These are phyloP conservation scores for Hypoxylon sp. DNA, from an alignment of 2,329 filamentous ascomycete genomes.

Conservation along the genomic window DNA sequence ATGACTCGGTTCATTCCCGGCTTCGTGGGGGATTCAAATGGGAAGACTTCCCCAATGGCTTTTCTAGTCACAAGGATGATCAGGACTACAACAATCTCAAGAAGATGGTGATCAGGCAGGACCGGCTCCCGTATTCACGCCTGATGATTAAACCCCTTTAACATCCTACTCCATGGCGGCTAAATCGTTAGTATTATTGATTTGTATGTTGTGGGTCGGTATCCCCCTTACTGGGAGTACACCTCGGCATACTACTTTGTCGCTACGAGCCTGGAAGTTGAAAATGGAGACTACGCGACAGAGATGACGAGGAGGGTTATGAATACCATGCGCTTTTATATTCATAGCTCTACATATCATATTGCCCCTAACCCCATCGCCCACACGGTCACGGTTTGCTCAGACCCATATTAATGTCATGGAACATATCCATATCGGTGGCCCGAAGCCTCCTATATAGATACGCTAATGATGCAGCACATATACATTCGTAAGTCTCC, in stretches of 20 bases:
- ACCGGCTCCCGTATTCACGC: constrained; percentile 57
- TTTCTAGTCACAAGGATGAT: neutral
- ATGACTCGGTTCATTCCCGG: no score
- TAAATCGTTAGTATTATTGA: constrained; percentile 62
- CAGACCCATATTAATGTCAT: neutral
- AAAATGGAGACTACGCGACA: constrained; percentile 59
- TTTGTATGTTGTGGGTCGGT: constrained; percentile 57
- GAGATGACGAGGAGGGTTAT: constrained; percentile 57
- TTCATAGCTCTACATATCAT: neutral
- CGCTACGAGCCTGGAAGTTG: constrained; percentile 59
- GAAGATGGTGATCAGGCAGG: constrained; percentile 56
- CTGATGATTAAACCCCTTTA: constrained; percentile 62
- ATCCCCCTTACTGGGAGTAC: constrained; percentile 57
- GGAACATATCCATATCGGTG: neutral
- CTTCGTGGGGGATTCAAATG: constrained; percentile 43
- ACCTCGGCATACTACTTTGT: constrained; percentile 39
- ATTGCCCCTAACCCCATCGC: neutral
- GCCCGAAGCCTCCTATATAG: neutral
- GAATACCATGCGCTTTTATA: constrained; percentile 4
- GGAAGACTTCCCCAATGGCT: constrained; percentile 31
- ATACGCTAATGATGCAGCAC: neutral
- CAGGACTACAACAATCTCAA: constrained; percentile 46
- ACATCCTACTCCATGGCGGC: constrained; percentile 60
- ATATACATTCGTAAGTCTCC: neutral
- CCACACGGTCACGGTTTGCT: no score